These are phyloP conservation scores for Vanderwaltozyma polyspora DNA, from an alignment of 805 yeast genomes.

Conservation along the genomic window DNA sequence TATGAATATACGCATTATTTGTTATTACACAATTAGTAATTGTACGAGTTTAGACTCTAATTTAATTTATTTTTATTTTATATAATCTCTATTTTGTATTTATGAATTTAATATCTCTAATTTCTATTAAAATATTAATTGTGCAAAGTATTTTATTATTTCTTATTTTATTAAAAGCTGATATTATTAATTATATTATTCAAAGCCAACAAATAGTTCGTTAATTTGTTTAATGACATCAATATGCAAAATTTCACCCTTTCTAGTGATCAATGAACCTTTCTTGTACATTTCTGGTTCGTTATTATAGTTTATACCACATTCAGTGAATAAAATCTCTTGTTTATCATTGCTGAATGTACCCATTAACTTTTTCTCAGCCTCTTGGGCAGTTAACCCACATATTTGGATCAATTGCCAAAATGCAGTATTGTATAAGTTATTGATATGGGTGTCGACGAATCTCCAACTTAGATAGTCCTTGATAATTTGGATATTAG, in stretches of 20 bases:
- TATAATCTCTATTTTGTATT: too few relatives aligned
- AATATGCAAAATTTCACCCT: constrained; percentile 37
- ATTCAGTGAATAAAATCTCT: constrained; percentile 67
- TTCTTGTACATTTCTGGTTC: constrained; percentile 83
- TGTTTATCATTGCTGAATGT: constrained; percentile 78
- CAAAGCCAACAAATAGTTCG: constrained; percentile 26
- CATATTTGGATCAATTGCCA: constrained; percentile 75
- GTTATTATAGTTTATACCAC: constrained; percentile 80
- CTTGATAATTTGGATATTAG: constrained; percentile 44
- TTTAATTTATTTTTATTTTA: too few relatives aligned
- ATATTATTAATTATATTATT: too few relatives aligned
- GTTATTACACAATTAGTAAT: too few relatives aligned
- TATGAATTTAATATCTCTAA: too few relatives aligned
- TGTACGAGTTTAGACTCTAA: too few relatives aligned
- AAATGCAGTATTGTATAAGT: constrained; percentile 83
- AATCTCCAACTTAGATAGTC: constrained; percentile 94
- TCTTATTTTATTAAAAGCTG: too few relatives aligned
- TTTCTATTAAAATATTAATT: too few relatives aligned
- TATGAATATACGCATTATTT: too few relatives aligned
- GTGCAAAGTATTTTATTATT: too few relatives aligned
- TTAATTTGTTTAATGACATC: constrained; percentile 32
- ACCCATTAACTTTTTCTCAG: constrained; percentile 67
- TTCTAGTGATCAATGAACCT: constrained; percentile 49
- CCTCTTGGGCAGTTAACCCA: constrained; percentile 61
- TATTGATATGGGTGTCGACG: constrained; percentile 93